Conservation (phyloP, 2,329 filamentous ascomycete species). For the Trichoderma harzianum region DNA sequence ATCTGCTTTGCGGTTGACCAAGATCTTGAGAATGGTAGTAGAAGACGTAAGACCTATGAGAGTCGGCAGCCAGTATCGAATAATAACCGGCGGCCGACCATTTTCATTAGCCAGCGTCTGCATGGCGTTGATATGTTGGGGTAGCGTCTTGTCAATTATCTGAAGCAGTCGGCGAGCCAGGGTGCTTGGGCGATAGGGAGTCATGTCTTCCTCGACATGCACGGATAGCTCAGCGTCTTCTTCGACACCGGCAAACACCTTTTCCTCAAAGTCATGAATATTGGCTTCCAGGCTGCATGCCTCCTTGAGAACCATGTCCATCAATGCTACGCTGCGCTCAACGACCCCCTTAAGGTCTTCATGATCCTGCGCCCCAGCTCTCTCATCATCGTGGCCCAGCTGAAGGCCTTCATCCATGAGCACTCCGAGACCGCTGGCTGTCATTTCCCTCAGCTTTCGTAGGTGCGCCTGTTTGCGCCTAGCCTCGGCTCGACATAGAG, state of each 20-base stretch:
- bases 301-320: slow-evolving; percentile 79
- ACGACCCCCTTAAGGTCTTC: slow-evolving; percentile 67
- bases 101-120: slow-evolving; percentile 56
- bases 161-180: slow-evolving; percentile 65
- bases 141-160: slow-evolving; percentile 67
- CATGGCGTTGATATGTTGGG: slow-evolving; percentile 60
- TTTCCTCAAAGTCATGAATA: slow-evolving; percentile 63
- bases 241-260: slow-evolving; percentile 60
- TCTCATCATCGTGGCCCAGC: slow-evolving; percentile 59
- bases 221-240: slow-evolving; percentile 57
- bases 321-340: slow-evolving; percentile 75
- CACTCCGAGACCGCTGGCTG: slow-evolving; percentile 81
- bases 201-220: slow-evolving; percentile 45
- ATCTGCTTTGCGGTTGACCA: slow-evolving; percentile 71
- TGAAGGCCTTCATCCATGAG: slow-evolving; percentile 82
- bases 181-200: slow-evolving; percentile 50
- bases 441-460: slow-evolving; percentile 70
- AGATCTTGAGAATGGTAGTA: slow-evolving; percentile 77
- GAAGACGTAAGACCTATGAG: slow-evolving; percentile 72
- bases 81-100: slow-evolving; percentile 69
- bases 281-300: slow-evolving; percentile 61
- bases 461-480: slow-evolving; percentile 69
- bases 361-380: slow-evolving; percentile 49
- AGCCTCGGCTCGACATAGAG: slow-evolving; percentile 70
- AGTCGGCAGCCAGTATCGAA: slow-evolving; percentile 87